Evolutionary conservation across 306 rosid genomes (phyloP).

Genomic region (Cucumis cinereus): DNA sequence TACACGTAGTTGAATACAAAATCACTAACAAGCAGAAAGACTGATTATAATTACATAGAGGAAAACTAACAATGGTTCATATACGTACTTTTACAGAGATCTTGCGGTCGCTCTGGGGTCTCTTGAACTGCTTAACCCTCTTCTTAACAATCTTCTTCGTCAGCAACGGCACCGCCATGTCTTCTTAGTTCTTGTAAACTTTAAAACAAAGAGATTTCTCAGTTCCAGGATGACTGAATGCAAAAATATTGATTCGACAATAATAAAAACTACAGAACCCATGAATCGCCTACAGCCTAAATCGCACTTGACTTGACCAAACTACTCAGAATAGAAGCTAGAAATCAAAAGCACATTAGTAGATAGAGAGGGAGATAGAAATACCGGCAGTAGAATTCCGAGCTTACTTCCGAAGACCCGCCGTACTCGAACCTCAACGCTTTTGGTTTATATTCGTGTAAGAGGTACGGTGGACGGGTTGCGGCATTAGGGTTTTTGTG

Average conservation of each 20-base stretch:
- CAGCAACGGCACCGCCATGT: slow-evolving; percentile 67
- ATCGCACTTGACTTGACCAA: not conserved
- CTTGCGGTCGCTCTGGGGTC: slow-evolving; percentile 77
- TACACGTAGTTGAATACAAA: not conserved
- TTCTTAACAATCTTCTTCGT: slow-evolving; percentile 64
- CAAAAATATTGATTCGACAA: not conserved
- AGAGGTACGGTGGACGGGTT: not conserved
- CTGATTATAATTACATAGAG: not conserved
- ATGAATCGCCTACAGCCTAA: not conserved
- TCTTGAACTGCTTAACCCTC: slow-evolving; percentile 64
- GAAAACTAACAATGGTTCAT: not conserved
- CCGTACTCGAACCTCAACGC: not conserved
- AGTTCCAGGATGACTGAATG: not conserved
- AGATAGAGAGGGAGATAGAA: not conserved
- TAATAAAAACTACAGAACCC: not conserved
- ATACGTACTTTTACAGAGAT: slow-evolving; percentile 57
- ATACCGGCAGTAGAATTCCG: not conserved
- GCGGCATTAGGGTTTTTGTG: not conserved
- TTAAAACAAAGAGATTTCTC: not conserved
- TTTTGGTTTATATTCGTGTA: not conserved
- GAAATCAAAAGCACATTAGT: not conserved
- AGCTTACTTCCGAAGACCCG: not conserved
- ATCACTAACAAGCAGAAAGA: not conserved
- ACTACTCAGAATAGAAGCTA: not conserved
- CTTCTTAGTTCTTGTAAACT: slow-evolving; percentile 10